These are phyloP conservation scores for Otatea glauca DNA, from an alignment of 176 grass and related monocot genomes.

Conservation along the genomic window DNA sequence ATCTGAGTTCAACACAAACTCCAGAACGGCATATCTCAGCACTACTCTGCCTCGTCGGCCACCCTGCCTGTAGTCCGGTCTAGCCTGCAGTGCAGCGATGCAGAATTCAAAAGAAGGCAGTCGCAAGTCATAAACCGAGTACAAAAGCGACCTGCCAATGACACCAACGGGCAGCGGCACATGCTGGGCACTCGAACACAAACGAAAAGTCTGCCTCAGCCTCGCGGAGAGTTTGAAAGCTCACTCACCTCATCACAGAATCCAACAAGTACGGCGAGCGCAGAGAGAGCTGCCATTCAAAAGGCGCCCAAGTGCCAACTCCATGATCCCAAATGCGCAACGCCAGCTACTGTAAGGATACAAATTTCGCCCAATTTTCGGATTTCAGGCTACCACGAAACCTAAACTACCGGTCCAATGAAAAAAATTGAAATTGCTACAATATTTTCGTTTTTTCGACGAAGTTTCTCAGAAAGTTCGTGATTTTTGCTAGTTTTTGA, in stretches of 20 bases:
- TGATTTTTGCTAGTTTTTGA: too few relatives aligned
- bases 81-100: neutral
- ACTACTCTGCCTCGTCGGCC: neutral
- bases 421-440: too few relatives aligned
- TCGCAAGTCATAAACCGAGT: constrained; percentile 12
- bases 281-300: neutral
- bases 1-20: neutral
- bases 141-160: constrained; percentile 22
- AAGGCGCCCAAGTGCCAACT: neutral
- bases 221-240: constrained; percentile 20
- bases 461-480: too few relatives aligned
- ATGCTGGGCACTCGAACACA: constrained; percentile 35
- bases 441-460: too few relatives aligned
- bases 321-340: neutral
- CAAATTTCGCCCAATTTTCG: too few relatives aligned
- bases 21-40: neutral
- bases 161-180: constrained; percentile 23
- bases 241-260: neutral
- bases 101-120: constrained; percentile 2
- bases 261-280: neutral
- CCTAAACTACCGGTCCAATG: too few relatives aligned
- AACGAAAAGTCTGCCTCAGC: neutral
- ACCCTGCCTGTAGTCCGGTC: neutral
- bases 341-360: too few relatives aligned
- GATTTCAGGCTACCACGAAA: too few relatives aligned